Base-by-base conservation (phyloP, 2,329 filamentous ascomycete species). In the Fusarium zealandicum region DNA sequence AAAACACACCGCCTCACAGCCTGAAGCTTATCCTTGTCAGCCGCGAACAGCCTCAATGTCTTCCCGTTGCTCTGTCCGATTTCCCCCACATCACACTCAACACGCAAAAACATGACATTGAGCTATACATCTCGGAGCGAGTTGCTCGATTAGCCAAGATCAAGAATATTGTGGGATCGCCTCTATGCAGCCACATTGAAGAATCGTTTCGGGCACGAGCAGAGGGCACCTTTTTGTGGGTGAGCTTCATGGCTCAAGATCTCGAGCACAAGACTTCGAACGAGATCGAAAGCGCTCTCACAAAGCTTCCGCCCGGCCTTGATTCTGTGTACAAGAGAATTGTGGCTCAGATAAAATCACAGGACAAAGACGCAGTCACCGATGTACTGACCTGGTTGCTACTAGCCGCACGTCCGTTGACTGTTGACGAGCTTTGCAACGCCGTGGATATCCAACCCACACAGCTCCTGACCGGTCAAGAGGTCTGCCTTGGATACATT, bases 141-240 rank as follows among this genome's bases (percentile, higher is more conserved):
- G 35, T 54, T 14, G 17, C 27, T 4, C 33, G 31, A 11, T 14
- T 51, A 3, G 25, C 33, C 2, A 38, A 2, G 2, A 1, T 8
- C 4, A 51, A 51, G 4, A 12, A 12, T 3, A 44, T 50, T 7
- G n/a, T 32, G 13, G 22, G 16, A 6, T 14, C 28, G 1, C 18
- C 47, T 32, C 18, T 51, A 9, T 14, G 16, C 1, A n/a, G 7
- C n/a, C 41, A 36, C 2, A 32, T 44, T 3, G 32, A 44, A 17
- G 1, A 14, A 7, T 22, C 27, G 4, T 43, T 51, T 13, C 28
- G 16, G 8, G 12, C 42, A 5, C 30, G 31, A 2, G 47, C 48
- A 4, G 31, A 43, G 11, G 38, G 41, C 0, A 51, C 58, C 4
- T 61, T 61, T 37, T 44, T 56, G 3, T 59, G 58, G 58, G 55